Base-by-base conservation (phyloP, 169 alveolate genomes). In the Plasmodium vinckei region DNA sequence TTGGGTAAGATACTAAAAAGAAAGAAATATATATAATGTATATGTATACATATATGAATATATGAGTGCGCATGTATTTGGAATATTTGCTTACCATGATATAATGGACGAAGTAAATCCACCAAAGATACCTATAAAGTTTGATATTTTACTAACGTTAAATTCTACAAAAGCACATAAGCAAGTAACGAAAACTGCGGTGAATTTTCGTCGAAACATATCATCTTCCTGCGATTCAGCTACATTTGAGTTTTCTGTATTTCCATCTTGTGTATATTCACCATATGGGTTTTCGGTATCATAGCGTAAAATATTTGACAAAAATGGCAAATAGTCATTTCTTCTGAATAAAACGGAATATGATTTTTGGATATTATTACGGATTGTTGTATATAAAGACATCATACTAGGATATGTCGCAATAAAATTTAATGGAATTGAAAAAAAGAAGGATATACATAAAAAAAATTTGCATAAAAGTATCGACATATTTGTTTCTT, bases 201-300 rank as follows among this genome's bases (percentile, higher is more conserved):
- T 23, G 13, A 49, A 10, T 33, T 5, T 79, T 79, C 89, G 17
- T 46, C 65, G 89, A 2, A 33, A 17, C 67, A 27, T 64, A 33
- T 65, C 79, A 15, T 60, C 77, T 21, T 39, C 17, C 33, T 65
- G 82, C 2, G 89, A 79, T 79, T 65, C 89, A 9, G 60, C 10
- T 6, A 39, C 42, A 49, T 54, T 51, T n/a, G 79, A 65, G 54
- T 63, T 39, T 51, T 79, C 89, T 21, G 89, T 79, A 15, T 65
- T 12, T 47, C 72, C 92, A 44, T 67, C 90, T 42, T 60, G 94
- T 67, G 91, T 89, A 19, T 59, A 87, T 42, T 89, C 90, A 60
- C 77, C 93, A 42, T 72, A 90, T 5, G 95, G 95, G 12, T 89
- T 92, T 12, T 7, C 15, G n/a, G 68, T 57, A 17, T 79, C 59